Evolutionary conservation across 2,329 filamentous ascomycete species (phyloP).

Genomic region (Claviceps pazoutovae): DNA sequence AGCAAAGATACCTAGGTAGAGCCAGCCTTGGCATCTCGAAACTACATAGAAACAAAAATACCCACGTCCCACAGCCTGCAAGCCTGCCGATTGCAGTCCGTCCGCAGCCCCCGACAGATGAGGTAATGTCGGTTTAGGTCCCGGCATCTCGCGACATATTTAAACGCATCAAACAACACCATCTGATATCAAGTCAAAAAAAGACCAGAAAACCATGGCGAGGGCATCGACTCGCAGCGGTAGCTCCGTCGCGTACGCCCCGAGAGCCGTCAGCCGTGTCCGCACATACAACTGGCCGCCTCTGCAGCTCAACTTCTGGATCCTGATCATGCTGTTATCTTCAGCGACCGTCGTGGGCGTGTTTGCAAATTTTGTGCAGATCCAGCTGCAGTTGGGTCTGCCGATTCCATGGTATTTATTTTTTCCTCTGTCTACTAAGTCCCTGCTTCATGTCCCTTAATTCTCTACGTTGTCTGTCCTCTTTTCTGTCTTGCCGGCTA

Average conservation of each 20-base stretch:
- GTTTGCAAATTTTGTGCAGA: slow-evolving; percentile 44
- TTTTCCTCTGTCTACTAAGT: no score
- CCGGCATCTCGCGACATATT: not conserved
- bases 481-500: not conserved
- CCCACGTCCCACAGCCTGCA: no score
- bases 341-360: slow-evolving; percentile 46
- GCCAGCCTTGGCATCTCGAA: no score
- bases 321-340: slow-evolving; percentile 49
- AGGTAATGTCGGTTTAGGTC: no score
- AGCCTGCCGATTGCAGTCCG: no score
- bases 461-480: not conserved
- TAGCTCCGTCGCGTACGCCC: slow-evolving; percentile 29
- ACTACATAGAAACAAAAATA: no score
- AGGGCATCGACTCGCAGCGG: slow-evolving; percentile 13
- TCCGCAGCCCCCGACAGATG: no score
- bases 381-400: slow-evolving; percentile 41
- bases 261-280: slow-evolving; percentile 28
- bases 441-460: not conserved
- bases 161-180: not conserved
- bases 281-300: slow-evolving; percentile 56
- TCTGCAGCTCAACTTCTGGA: slow-evolving; percentile 53
- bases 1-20: no score
- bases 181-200: not conserved
- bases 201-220: not conserved
- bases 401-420: slow-evolving; percentile 41